These are phyloP conservation scores for Clarireedia paspali DNA, from an alignment of 2,329 filamentous ascomycete species.

Conservation along the genomic window DNA sequence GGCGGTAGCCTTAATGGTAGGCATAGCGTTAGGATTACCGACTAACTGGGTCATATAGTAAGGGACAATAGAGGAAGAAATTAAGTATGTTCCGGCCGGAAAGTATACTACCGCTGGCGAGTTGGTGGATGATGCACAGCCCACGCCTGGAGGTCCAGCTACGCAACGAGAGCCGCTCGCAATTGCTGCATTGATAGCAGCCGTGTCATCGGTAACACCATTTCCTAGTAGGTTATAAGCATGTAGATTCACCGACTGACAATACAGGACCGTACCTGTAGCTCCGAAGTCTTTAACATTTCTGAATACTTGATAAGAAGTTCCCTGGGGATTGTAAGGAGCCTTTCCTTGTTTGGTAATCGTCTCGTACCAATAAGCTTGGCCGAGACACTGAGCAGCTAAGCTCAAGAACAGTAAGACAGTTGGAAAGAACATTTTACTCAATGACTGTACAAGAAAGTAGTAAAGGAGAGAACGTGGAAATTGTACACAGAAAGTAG, in stretches of 20 bases:
- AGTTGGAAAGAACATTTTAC: not conserved
- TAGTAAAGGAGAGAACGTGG: not conserved
- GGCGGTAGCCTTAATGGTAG: slow-evolving; percentile 64
- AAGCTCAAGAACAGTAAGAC: not conserved
- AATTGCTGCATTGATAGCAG: slow-evolving; percentile 62
- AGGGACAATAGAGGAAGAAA: slow-evolving; percentile 19
- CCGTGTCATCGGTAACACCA: slow-evolving; percentile 67
- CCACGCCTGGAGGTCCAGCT: slow-evolving; percentile 18
- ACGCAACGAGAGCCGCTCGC: slow-evolving; percentile 16
- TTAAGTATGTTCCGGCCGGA: slow-evolving; percentile 22
- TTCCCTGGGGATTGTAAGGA: slow-evolving; percentile 13
- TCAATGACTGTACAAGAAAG: not conserved
- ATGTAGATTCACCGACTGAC: slow-evolving; percentile 36
- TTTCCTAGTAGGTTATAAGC: slow-evolving; percentile 62
- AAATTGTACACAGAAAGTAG: not conserved
- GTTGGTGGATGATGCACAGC: slow-evolving; percentile 38
- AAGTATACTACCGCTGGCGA: slow-evolving; percentile 34
- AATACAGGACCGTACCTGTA: slow-evolving; percentile 4
- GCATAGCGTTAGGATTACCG: slow-evolving; percentile 36
- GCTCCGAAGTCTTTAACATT: slow-evolving; percentile 20
- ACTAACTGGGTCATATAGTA: slow-evolving; percentile 23
- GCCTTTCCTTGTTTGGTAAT: slow-evolving; percentile 19
- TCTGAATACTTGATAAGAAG: slow-evolving; percentile 16
- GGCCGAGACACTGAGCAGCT: slow-evolving; percentile 2
- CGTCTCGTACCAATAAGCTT: slow-evolving; percentile 19